Evolutionary conservation across 2,329 filamentous ascomycete species (phyloP), one percentile per base, ranked within the genome.

Genomic region (Cladosporium velox): DNA sequence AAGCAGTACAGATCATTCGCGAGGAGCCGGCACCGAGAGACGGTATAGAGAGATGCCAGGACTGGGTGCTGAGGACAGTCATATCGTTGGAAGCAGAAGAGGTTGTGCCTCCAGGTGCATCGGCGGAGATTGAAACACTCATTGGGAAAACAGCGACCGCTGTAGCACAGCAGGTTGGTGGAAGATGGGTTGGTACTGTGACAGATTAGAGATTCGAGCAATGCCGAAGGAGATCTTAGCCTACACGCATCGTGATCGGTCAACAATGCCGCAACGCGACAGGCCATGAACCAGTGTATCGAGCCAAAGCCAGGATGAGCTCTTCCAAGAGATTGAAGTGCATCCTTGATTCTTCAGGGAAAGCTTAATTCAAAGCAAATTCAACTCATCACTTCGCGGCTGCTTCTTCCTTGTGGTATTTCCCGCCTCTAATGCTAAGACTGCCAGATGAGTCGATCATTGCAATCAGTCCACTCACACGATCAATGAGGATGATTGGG

Each of bases 51-150:
- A 66, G 64, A 49, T 67, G 64, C 28, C 66, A 67, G 34, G 64
- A 67, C 59, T 67, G 66, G 64, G 66, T 67, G 14, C 34, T 66
- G 51, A 66, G 66, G 41, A 35, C 66, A 12, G 49, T 60, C 1
- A 67, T 67, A 30, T 60, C 66, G 10, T 35, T 63, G 6, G 61
- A 68, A 41, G 67, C 61, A 35, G 67, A 67, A 28, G 67, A 68
- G 30, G 30, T 68, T 4, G 51, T 67, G 24, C 14, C 57, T 44
- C 24, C 67, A 21, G 67, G 65, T 26, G 49, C 52, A 11, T 34
- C 52, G 28, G 18, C 28, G 7, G 28, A 32, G 28, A 55, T 55
- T 34, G 18, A 55, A 21, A 4, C 7, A 1, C 30, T 55, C 3
- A 3, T 55, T 55, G 30, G 52, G 21, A 15, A 55, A 28, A 7